A percentile compares a stretch with the other conserved stretches of the same genome.
Conservation (phyloP, 306 rosid genomes). For the Fragaria ananassa region DNA sequence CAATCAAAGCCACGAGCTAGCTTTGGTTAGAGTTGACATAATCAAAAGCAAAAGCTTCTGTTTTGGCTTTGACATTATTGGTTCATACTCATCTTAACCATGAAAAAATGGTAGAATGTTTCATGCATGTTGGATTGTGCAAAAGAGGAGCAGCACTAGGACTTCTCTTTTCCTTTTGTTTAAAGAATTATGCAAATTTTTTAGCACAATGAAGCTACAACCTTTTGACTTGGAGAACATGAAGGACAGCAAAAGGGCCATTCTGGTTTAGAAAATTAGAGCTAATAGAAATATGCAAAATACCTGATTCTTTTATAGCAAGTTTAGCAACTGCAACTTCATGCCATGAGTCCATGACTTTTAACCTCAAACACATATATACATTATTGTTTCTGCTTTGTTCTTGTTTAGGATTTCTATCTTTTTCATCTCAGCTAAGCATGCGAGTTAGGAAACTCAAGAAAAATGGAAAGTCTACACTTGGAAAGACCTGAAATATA, state of each 20-base stretch:
- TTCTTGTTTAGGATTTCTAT: not conserved
- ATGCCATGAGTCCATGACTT: constrained; percentile 7
- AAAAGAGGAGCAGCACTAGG: not conserved
- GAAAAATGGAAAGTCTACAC: constrained; percentile 4
- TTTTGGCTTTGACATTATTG: not conserved
- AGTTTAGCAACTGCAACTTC: not conserved
- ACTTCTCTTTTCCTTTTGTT: not conserved
- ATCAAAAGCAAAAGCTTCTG: not conserved
- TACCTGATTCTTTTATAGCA: not conserved
- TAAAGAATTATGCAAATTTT: not conserved
- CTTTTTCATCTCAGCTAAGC: not conserved
- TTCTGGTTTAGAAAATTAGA: not conserved
- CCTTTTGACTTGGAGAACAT: not conserved
- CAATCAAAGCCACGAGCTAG: constrained; percentile 14
- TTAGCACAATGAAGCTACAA: not conserved
- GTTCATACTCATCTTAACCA: not conserved
- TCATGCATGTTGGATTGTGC: not conserved
- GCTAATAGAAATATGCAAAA: not conserved
- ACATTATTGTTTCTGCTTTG: not conserved
- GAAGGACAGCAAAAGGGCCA: not conserved
- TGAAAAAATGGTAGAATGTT: constrained; percentile 4
- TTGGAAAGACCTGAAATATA: not conserved
- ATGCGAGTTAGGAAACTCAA: not conserved
- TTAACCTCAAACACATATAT: not conserved
- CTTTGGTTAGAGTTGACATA: not conserved